phyloP scores from a whole-genome alignment of 139 green algal species.

The Ettlia oleoabundans region DNA sequence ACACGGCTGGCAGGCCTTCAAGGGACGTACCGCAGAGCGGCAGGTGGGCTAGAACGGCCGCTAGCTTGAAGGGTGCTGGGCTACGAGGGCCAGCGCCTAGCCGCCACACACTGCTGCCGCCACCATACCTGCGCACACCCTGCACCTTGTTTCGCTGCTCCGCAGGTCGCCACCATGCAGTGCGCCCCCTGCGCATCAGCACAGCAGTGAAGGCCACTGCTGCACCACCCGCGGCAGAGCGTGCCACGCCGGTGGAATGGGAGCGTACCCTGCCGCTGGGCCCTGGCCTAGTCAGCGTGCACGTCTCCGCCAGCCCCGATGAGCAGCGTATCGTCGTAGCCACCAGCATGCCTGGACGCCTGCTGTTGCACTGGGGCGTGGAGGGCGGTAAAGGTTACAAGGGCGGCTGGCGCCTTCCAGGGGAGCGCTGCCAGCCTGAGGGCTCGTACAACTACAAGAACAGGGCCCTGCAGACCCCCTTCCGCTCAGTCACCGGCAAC shows the following conservation, averaged over 20 bases:
- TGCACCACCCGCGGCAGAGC: background rate
- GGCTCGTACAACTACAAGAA: constrained; percentile 95
- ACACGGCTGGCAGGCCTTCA: too few species aligned
- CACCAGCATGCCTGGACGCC: constrained; percentile 52
- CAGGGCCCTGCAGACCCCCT: constrained; percentile 93
- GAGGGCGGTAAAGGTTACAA: constrained; percentile 84
- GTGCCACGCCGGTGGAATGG: background rate
- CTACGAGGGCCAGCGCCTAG: too few species aligned
- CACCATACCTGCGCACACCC: too few species aligned
- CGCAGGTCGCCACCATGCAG: background rate
- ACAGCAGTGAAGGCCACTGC: background rate
- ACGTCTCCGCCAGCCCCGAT: background rate
- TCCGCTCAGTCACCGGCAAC: constrained; percentile 16
- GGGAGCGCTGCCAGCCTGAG: constrained; percentile 60
- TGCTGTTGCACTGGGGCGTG: constrained; percentile 95
- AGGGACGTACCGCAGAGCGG: too few species aligned
- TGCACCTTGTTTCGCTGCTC: too few species aligned
- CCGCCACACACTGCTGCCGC: too few species aligned
- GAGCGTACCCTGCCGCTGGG: constrained; percentile 22
- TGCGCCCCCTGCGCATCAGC: too few species aligned
- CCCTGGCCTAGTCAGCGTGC: background rate
- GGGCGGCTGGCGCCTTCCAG: constrained; percentile 88
- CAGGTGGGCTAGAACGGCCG: too few species aligned
- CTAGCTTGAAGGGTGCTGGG: too few species aligned
- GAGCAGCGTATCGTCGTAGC: constrained; percentile 54